Percentiles rank a stretch among this genome's conserved stretches.
Conservation (phyloP, 768 basidiomycete species). For the Agaricus blazei region DNA sequence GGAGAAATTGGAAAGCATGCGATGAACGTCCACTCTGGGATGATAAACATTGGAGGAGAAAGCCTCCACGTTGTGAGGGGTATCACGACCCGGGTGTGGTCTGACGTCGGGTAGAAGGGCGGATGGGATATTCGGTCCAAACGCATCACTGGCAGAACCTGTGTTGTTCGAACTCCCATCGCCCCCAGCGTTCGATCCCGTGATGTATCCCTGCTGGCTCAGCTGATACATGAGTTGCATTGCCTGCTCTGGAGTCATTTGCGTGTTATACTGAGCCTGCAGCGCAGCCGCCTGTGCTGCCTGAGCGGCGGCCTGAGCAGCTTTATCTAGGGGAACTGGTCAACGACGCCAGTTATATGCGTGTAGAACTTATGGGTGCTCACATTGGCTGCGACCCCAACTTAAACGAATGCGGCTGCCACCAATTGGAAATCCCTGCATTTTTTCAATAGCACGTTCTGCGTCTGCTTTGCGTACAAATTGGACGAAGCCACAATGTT, state of each 20-base stretch:
- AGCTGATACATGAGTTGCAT: conserved; percentile 57
- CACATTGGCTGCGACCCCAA: conserved; percentile 94
- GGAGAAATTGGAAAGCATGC: conserved; percentile 47
- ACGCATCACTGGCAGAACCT: conserved; percentile 12
- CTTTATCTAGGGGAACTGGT: conserved; percentile 57
- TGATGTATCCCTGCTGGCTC: conserved; percentile 33
- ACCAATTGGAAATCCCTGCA: conserved; percentile 95
- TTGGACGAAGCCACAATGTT: conserved; percentile 95
- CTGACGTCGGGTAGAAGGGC: conserved; percentile 14
- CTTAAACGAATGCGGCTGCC: conserved; percentile 87
- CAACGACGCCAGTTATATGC: conserved; percentile 1
- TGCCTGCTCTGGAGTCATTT: conserved; percentile 59
- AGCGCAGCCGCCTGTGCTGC: conserved; percentile 73
- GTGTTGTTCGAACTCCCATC: background rate
- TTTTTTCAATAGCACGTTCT: conserved; percentile 89
- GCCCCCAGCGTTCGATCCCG: background rate
- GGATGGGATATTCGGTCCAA: conserved; percentile 9
- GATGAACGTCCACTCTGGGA: conserved; percentile 29
- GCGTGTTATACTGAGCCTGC: conserved; percentile 34
- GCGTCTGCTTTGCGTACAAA: conserved; percentile 91
- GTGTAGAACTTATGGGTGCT: conserved; percentile 19
- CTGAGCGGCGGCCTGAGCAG: conserved; percentile 85
- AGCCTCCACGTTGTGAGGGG: conserved; percentile 13
- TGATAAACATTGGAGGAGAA: conserved; percentile 12
- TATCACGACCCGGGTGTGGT: conserved; percentile 13